Evolutionary conservation across 2,329 filamentous ascomycete genomes (phyloP).

Genomic region (Penicillium sclerotigenum): DNA sequence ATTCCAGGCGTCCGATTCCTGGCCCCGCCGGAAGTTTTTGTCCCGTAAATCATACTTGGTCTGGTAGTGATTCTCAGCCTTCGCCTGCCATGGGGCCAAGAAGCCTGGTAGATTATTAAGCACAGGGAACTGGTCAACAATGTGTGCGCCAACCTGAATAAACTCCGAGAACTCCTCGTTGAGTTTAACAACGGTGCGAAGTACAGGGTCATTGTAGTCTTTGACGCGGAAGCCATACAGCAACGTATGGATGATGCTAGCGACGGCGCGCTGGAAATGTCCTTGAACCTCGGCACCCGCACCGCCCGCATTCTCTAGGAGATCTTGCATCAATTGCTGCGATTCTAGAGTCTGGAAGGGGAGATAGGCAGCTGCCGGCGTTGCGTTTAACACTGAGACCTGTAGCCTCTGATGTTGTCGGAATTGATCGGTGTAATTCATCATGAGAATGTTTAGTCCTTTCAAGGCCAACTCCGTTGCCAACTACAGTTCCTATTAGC

Average conservation of each 20-base stretch:
- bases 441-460: conserved; percentile 47
- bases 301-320: not conserved
- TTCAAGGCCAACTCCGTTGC: conserved; percentile 19
- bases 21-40: not conserved
- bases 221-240: not conserved
- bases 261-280: not conserved
- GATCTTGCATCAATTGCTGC: not conserved
- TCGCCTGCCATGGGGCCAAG: conserved; percentile 47
- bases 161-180: not conserved
- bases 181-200: not conserved
- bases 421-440: conserved; percentile 52
- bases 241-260: not conserved
- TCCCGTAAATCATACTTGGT: not conserved
- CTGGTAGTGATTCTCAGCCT: conserved; percentile 14
- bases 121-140: conserved; percentile 46
- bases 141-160: not conserved
- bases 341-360: not conserved
- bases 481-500: not conserved
- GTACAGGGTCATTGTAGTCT: not conserved
- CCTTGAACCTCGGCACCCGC: not conserved
- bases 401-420: conserved; percentile 44
- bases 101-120: conserved; percentile 45
- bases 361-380: conserved; percentile 14
- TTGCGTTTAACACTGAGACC: conserved; percentile 45
- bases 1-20: not conserved